A percentile compares a stretch with the other conserved stretches of the same genome.
phyloP scores from a whole-genome alignment of 208 protist species.

The Strigomonas galati region DNA sequence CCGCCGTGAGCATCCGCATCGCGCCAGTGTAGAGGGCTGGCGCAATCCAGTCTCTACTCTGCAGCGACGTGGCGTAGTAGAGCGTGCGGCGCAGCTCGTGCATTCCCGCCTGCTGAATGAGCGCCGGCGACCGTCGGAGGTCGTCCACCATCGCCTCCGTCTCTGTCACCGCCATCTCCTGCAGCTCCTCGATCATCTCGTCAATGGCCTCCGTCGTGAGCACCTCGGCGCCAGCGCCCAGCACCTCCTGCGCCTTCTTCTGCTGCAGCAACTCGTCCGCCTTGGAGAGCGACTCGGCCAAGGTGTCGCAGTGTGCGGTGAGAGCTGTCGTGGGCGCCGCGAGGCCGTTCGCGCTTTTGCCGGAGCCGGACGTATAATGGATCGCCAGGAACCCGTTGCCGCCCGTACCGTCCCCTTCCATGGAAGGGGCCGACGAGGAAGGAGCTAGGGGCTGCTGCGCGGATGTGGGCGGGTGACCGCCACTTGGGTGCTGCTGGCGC shows the following conservation, averaged over 20 bases:
- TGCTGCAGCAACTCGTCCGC: slow-evolving; percentile 78
- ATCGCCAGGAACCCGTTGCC: slow-evolving; percentile 33
- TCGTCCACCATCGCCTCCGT: slow-evolving; percentile 51
- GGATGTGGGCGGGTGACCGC: not conserved
- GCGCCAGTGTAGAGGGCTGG: slow-evolving; percentile 48
- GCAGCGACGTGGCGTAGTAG: slow-evolving; percentile 80
- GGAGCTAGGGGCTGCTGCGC: not conserved
- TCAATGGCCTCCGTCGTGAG: slow-evolving; percentile 77
- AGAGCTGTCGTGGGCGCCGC: slow-evolving; percentile 62
- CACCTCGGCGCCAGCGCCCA: slow-evolving; percentile 65
- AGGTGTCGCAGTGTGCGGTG: slow-evolving; percentile 71
- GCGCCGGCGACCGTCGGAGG: slow-evolving; percentile 34
- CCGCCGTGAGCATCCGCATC: slow-evolving; percentile 83
- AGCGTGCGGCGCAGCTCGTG: slow-evolving; percentile 85
- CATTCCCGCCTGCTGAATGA: slow-evolving; percentile 83
- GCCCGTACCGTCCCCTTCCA: not conserved
- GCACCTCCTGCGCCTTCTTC: slow-evolving; percentile 65
- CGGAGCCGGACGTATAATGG: slow-evolving; percentile 73
- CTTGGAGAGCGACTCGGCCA: slow-evolving; percentile 81
- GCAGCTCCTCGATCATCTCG: slow-evolving; percentile 80
- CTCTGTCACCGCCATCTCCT: slow-evolving; percentile 50
- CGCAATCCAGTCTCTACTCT: slow-evolving; percentile 70
- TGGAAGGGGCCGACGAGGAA: not conserved
- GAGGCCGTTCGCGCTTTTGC: slow-evolving; percentile 38
- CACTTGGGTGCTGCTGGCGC: not conserved